Base-by-base conservation (phyloP, 176 grass and related monocot species). In the Carex myosuroides region DNA sequence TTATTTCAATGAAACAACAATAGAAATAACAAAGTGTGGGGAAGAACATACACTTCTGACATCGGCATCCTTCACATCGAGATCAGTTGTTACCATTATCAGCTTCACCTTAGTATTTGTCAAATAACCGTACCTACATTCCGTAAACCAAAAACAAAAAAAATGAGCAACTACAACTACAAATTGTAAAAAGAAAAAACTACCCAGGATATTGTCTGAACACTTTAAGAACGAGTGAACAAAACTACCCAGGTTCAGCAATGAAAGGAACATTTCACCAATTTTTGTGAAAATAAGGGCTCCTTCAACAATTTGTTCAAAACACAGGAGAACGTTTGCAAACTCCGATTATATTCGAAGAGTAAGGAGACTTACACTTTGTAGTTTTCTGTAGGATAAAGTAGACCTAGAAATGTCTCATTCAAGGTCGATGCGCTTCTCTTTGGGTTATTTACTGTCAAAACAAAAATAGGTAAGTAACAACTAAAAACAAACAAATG, bases 51-150 rank as follows among this genome's bases (percentile, higher is more conserved):
- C 93, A 88, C 88, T 99, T 88, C 93, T 37, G 79, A 94, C 91
- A 91, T 99, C 97, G 26, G 97, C 93, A 91, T 99, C 97, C 88
- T 96, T 99, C 65, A 92, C 97, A 86, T 94, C 91, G 84, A 99
- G 88, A 71, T 96, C 97, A 85, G 88, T 96, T 14, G 93, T 96
- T 70, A 99, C 97, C 91, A 96, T 96, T 54, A 99, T 89, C 85
- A 99, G 89, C 70, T 99, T 99, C 85, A 92, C 97, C 88, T 99
- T 99, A 6, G 90, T 99, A 80, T 96, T 99, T 70, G 97, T 96
- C 81, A 99, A 90, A 90, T 99, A 95, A 30, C 93, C 97, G 75
- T 94, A 99, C 56, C 93, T 99, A 80, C 56, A 91, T 46, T 68
- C 2, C 39, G 48, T 81, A 22, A 29, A 83, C 81, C 61, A 69